phyloP scores from a whole-genome alignment of 2,329 filamentous ascomycete genomes.

The Dactylellina cionopaga region DNA sequence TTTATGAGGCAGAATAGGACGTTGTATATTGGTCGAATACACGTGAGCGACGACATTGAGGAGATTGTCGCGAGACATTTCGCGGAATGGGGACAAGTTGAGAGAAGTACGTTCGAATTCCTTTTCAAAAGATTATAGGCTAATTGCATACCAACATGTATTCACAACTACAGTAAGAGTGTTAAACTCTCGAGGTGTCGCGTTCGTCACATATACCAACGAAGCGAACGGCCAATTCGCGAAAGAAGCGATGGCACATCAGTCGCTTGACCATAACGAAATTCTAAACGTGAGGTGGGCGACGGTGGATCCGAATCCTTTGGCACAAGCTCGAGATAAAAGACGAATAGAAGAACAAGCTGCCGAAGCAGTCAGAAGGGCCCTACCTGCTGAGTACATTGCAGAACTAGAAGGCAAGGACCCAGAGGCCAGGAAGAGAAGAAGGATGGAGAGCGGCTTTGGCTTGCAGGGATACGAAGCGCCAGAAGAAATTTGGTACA shows the following conservation, averaged over 20 bases:
- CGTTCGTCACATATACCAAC: conserved; percentile 92
- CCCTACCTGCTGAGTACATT: conserved; percentile 87
- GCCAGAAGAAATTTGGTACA: conserved; percentile 92
- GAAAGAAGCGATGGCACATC: conserved; percentile 95
- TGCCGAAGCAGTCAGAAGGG: conserved; percentile 87
- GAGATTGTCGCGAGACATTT: conserved; percentile 95
- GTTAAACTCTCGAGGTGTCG: conserved; percentile 87
- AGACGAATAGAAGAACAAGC: conserved; percentile 92
- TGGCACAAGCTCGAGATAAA: conserved; percentile 91
- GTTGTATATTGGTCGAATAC: conserved; percentile 90
- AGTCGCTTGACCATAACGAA: conserved; percentile 88
- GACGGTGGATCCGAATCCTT: conserved; percentile 93
- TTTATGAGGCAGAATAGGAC: conserved; percentile 96
- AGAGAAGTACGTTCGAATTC: conserved; percentile 67
- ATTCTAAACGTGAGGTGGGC: conserved; percentile 97
- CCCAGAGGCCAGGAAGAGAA: conserved; percentile 83
- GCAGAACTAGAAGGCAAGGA: conserved; percentile 93
- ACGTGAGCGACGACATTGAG: conserved; percentile 96
- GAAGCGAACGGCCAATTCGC: conserved; percentile 90
- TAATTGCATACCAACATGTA: conserved; percentile 56
- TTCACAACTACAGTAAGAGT: conserved; percentile 72
- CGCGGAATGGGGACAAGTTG: conserved; percentile 93
- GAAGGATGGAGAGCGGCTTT: conserved; percentile 88
- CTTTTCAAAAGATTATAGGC: conserved; percentile 9
- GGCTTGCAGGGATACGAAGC: conserved; percentile 91